These are phyloP conservation scores for Pseudozyma hubeiensis DNA, from an alignment of 1,284 basidiomycete species.

Conservation along the genomic window DNA sequence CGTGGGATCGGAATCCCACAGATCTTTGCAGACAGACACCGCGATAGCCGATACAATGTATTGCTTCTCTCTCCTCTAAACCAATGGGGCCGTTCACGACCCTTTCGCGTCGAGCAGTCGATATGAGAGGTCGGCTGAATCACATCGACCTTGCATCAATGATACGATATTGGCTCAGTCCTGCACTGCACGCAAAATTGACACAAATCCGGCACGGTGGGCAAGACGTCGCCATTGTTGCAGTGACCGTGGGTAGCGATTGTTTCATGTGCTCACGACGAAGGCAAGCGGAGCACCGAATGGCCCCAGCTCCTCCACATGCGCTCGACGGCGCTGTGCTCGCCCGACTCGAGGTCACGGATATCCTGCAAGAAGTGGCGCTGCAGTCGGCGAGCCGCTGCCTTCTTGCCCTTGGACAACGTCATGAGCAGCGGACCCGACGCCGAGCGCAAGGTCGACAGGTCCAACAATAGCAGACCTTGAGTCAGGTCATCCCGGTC, in stretches of 20 bases:
- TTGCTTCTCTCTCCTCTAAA: too few species aligned
- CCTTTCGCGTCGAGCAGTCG: too few species aligned
- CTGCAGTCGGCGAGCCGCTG: slow-evolving; percentile 71
- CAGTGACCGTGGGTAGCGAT: background rate
- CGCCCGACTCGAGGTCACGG: slow-evolving; percentile 78
- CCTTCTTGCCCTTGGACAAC: slow-evolving; percentile 40
- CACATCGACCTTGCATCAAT: too few species aligned
- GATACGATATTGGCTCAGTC: too few species aligned
- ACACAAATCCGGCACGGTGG: too few species aligned
- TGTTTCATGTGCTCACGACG: background rate
- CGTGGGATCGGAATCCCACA: too few species aligned
- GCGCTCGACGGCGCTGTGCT: slow-evolving; percentile 75
- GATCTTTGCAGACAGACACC: too few species aligned
- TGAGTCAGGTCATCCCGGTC: slow-evolving; percentile 71
- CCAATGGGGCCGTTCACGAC: too few species aligned
- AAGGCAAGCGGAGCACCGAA: slow-evolving; percentile 29
- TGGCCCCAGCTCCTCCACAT: slow-evolving; percentile 88
- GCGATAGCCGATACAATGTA: too few species aligned
- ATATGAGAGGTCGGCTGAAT: too few species aligned
- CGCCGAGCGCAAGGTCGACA: slow-evolving; percentile 76
- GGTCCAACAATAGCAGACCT: slow-evolving; percentile 79
- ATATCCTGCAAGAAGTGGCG: slow-evolving; percentile 88
- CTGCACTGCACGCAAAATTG: too few species aligned
- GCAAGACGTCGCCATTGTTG: too few species aligned
- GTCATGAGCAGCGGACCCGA: slow-evolving; percentile 49